phyloP scores from a whole-genome alignment of 2,329 filamentous ascomycete species.

The Aspergillus sp. region DNA sequence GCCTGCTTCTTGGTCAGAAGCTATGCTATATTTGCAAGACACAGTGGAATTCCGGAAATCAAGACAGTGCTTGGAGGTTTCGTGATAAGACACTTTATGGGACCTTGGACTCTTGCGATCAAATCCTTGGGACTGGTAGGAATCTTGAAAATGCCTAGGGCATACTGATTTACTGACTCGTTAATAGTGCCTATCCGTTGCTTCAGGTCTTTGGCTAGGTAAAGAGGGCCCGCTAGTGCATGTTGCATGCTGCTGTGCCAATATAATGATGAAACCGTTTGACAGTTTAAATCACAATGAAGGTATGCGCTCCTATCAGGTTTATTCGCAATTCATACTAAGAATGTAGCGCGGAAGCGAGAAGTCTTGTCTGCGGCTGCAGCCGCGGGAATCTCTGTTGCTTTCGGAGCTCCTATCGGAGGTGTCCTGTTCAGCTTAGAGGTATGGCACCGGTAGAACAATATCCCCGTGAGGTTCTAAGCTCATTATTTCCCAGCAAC shows the following conservation, averaged over 20 bases:
- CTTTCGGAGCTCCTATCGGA: conserved; percentile 89
- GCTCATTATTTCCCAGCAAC: conserved; percentile 52
- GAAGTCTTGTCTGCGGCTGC: conserved; percentile 91
- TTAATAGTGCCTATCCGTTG: conserved; percentile 76
- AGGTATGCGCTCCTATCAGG: conserved; percentile 46
- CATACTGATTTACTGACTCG: conserved; percentile 20
- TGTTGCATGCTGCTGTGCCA: conserved; percentile 93
- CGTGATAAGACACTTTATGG: conserved; percentile 81
- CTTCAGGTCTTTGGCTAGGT: conserved; percentile 91
- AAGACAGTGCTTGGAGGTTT: conserved; percentile 94
- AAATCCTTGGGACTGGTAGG: conserved; percentile 83
- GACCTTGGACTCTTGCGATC: conserved; percentile 79
- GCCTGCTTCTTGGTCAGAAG: conserved; percentile 76
- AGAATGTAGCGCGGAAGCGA: conserved; percentile 70
- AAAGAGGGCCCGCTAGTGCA: conserved; percentile 96
- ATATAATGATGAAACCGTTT: conserved; percentile 88
- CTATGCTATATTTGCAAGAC: conserved; percentile 83
- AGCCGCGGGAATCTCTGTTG: conserved; percentile 86
- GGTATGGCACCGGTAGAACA: conserved; percentile 37
- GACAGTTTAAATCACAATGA: conserved; percentile 78
- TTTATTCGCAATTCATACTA: conserved; percentile 3
- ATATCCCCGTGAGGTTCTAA: conserved; percentile 4
- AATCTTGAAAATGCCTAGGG: not conserved
- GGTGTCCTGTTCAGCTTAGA: conserved; percentile 95
- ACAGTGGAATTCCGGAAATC: conserved; percentile 96